Percentiles rank a stretch among this genome's conserved stretches.
Evolutionary conservation across 768 basidiomycete species (phyloP).

Genomic region (Lactifluus hygrophoroides): DNA sequence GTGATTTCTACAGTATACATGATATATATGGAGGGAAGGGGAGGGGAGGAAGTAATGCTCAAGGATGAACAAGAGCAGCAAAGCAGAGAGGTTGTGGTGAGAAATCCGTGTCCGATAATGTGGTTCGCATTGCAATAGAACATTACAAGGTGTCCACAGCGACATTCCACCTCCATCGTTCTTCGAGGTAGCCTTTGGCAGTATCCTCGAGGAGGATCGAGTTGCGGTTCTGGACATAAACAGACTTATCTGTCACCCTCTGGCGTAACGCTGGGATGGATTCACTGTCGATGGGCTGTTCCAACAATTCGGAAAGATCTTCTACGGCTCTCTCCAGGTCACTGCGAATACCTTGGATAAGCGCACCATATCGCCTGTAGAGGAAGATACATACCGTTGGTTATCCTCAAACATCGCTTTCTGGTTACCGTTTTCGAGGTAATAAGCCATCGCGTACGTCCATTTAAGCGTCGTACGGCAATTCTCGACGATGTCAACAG

Average conservation of each 20-base stretch:
- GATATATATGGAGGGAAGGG: not conserved
- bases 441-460: slow-evolving; percentile 99
- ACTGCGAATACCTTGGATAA: slow-evolving; percentile 32
- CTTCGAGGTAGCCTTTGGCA: slow-evolving; percentile 80
- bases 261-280: slow-evolving; percentile 74
- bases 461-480: slow-evolving; percentile 96
- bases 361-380: not conserved
- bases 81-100: slow-evolving; percentile 3
- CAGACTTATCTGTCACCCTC: slow-evolving; percentile 94
- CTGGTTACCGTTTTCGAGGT: slow-evolving; percentile 80
- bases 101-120: not conserved
- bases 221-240: slow-evolving; percentile 96
- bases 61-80: not conserved
- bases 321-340: slow-evolving; percentile 95
- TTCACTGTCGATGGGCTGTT: slow-evolving; percentile 84
- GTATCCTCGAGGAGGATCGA: slow-evolving; percentile 95
- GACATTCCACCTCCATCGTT: slow-evolving; percentile 76
- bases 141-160: slow-evolving; percentile 51
- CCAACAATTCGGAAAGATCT: slow-evolving; percentile 85
- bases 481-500: slow-evolving; percentile 84
- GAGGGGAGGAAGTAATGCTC: not conserved
- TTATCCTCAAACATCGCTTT: slow-evolving; percentile 98
- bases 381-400: slow-evolving; percentile 52
- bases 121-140: slow-evolving; percentile 3
- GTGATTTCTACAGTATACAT: slow-evolving; percentile 17